These are phyloP conservation scores for Friedmanniomyces endolithicus DNA, from an alignment of 495 filamentous ascomycete species.

Conservation along the genomic window DNA sequence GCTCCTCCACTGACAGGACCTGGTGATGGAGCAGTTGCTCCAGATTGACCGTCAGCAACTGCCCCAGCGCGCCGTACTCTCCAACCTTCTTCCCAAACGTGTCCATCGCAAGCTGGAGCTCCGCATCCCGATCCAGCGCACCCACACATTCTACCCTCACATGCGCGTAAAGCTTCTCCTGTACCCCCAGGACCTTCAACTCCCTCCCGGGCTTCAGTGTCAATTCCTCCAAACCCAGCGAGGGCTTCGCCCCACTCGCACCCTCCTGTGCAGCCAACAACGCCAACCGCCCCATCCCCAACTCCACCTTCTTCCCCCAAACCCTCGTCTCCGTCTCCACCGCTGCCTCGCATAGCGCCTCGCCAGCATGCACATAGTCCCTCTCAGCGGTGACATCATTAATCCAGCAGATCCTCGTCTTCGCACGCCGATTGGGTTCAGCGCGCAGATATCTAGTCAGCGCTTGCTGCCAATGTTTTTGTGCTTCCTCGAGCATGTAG, in stretches of 20 bases:
- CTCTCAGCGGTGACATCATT: conserved; percentile 68
- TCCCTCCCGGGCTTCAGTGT: conserved; percentile 41
- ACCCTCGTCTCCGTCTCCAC: conserved; percentile 55
- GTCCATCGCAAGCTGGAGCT: conserved; percentile 59
- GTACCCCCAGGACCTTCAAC: conserved; percentile 54
- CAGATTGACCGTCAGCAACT: conserved; percentile 53
- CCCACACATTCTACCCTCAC: conserved; percentile 44
- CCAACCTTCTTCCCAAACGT: conserved; percentile 44
- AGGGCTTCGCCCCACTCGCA: conserved; percentile 22
- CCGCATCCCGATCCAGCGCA: conserved; percentile 67
- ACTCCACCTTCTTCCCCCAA: conserved; percentile 81
- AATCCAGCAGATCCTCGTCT: conserved; percentile 67
- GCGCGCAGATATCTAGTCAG: conserved; percentile 59
- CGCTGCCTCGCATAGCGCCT: conserved; percentile 53
- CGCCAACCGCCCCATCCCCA: conserved; percentile 77
- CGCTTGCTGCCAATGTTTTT: conserved; percentile 48
- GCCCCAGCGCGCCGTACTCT: conserved; percentile 49
- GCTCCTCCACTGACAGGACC: conserved; percentile 48
- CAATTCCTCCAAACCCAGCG: conserved; percentile 13
- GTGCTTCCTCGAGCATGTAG: conserved; percentile 52
- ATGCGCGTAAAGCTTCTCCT: conserved; percentile 56
- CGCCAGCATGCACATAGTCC: conserved; percentile 57
- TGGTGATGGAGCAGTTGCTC: conserved; percentile 53
- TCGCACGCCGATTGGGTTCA: conserved; percentile 52
- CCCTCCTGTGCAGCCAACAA: conserved; percentile 46